Evolutionary conservation across 202 grass and related monocot species (phyloP).

Genomic region (Dendrocalamus latiflorus): DNA sequence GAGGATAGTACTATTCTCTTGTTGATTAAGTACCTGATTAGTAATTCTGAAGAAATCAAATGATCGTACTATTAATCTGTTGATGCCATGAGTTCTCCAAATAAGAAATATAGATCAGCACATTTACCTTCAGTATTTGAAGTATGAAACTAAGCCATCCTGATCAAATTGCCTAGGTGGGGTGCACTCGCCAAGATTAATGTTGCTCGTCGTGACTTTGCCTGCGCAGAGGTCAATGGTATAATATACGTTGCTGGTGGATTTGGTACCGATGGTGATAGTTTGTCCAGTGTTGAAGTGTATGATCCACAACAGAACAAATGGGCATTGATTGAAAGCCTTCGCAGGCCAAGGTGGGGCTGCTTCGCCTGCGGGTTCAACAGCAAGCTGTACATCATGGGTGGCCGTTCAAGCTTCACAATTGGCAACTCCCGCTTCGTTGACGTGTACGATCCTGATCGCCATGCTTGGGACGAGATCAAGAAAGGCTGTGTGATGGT

Average conservation of each 20-base stretch:
- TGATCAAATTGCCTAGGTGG: constrained; percentile 44
- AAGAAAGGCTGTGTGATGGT: constrained; percentile 90
- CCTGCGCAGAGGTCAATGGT: constrained; percentile 49
- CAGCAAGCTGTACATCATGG: constrained; percentile 58
- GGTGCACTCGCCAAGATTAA: constrained; percentile 60
- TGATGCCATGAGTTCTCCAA: neutral
- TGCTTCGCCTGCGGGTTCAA: constrained; percentile 47
- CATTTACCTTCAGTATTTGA: neutral
- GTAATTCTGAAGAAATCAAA: neutral
- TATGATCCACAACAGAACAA: constrained; percentile 52
- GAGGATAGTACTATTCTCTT: neutral
- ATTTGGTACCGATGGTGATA: constrained; percentile 31
- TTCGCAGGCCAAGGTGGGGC: too few species aligned
- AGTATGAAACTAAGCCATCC: neutral
- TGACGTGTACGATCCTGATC: constrained; percentile 45
- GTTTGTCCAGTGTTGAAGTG: constrained; percentile 55
- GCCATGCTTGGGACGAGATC: constrained; percentile 41
- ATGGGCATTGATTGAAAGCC: constrained; percentile 50
- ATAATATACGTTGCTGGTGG: constrained; percentile 69
- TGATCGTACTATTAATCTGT: neutral
- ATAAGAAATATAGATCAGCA: neutral
- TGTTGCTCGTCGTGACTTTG: constrained; percentile 59
- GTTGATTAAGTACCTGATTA: neutral
- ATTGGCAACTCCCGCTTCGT: constrained; percentile 58
- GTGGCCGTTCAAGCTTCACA: constrained; percentile 72